These are phyloP conservation scores for Mycena indigotica DNA, from an alignment of 768 basidiomycete species.

Conservation along the genomic window DNA sequence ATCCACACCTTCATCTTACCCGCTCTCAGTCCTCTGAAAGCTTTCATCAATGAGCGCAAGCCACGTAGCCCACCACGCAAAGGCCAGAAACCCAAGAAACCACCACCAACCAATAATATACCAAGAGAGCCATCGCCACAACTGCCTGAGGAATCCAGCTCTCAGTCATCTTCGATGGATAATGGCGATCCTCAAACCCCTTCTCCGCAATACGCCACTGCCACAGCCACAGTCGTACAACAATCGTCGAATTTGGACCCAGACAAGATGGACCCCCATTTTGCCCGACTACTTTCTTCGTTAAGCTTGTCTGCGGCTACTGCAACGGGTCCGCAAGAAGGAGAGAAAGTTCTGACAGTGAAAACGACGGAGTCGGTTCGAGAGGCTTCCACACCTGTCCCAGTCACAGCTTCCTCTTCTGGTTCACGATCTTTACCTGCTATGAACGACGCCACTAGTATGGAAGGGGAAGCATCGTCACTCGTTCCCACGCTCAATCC, in stretches of 20 bases:
- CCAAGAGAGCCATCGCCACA: slow-evolving; percentile 24
- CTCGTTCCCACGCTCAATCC: slow-evolving; percentile 11
- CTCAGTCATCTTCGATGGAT: slow-evolving; percentile 63
- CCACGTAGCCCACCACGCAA: slow-evolving; percentile 51
- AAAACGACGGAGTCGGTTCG: slow-evolving; percentile 15
- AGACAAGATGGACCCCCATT: slow-evolving; percentile 62
- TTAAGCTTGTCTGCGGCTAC: slow-evolving; percentile 58
- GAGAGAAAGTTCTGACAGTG: slow-evolving; percentile 12
- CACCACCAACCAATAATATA: slow-evolving; percentile 22
- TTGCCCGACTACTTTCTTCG: slow-evolving; percentile 66
- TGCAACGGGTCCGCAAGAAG: slow-evolving; percentile 16
- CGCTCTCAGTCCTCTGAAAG: slow-evolving; percentile 55
- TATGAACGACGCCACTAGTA: slow-evolving; percentile 4
- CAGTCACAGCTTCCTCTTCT: slow-evolving; percentile 25
- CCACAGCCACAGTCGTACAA: slow-evolving; percentile 38
- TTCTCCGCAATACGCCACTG: slow-evolving; percentile 55
- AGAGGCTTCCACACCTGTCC: slow-evolving; percentile 27
- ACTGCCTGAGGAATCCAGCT: slow-evolving; percentile 58
- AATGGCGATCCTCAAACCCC: slow-evolving; percentile 65
- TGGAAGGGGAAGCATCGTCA: slow-evolving; percentile 11
- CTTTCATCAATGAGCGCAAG: slow-evolving; percentile 66
- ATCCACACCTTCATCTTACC: neutral
- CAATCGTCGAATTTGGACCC: slow-evolving; percentile 33
- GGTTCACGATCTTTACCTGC: slow-evolving; percentile 12
- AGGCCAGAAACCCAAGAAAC: slow-evolving; percentile 30